phyloP scores from a whole-genome alignment of 1,284 basidiomycete genomes.

The Cutaneotrichosporon spelunceum region DNA sequence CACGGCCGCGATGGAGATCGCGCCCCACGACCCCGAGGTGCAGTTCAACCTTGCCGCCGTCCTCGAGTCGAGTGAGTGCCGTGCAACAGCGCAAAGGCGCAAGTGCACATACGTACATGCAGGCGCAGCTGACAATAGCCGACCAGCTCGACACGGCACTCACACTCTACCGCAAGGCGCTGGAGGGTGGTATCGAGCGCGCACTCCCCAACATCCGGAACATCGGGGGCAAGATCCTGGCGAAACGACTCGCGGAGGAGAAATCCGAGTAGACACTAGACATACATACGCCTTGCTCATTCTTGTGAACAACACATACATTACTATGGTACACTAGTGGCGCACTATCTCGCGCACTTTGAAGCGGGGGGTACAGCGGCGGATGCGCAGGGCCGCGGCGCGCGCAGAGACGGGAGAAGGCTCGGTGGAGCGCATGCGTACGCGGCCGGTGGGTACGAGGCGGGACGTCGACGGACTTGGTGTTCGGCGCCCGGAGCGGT shows the following conservation, averaged over 20 bases:
- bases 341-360: background rate
- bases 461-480: background rate
- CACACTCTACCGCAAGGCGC: slow-evolving; percentile 47
- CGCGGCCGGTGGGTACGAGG: background rate
- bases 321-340: background rate
- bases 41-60: slow-evolving; percentile 78
- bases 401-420: background rate
- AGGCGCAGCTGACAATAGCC: too few relatives aligned
- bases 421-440: background rate
- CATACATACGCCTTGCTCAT: background rate
- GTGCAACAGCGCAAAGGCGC: slow-evolving; percentile 38
- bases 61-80: slow-evolving; percentile 50
- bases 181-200: slow-evolving; percentile 47
- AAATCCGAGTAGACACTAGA: slow-evolving; percentile 5
- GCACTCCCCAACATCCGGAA: slow-evolving; percentile 50
- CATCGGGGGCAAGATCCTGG: slow-evolving; percentile 46
- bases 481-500: background rate
- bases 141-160: slow-evolving; percentile 47
- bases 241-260: slow-evolving; percentile 25
- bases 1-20: slow-evolving; percentile 76
- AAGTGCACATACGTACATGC: too few relatives aligned
- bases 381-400: background rate
- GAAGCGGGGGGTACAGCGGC: background rate
- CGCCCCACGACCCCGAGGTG: slow-evolving; percentile 90
- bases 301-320: background rate